Percentiles rank a stretch among this genome's conserved stretches.
phyloP scores from a whole-genome alignment of 1,284 basidiomycete species.

The Leccinum pachyderme region DNA sequence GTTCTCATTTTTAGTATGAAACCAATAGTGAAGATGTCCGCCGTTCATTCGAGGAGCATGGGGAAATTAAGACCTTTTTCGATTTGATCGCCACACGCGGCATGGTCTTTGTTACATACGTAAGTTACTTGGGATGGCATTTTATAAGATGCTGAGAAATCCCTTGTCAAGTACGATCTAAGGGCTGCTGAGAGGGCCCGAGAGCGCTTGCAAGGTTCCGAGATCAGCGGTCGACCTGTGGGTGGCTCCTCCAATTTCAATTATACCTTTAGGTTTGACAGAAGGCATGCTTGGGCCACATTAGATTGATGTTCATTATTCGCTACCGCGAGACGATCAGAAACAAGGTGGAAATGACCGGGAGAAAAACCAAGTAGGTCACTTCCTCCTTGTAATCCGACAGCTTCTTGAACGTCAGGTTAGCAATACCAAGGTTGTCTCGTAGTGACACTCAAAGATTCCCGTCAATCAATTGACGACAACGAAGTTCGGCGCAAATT shows the following conservation, averaged over 20 bases:
- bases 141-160: conserved; percentile 8
- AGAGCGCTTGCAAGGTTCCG: conserved; percentile 82
- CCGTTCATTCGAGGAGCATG: conserved; percentile 84
- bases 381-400: background rate
- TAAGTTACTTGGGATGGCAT: conserved; percentile 47
- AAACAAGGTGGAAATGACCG: conserved; percentile 64
- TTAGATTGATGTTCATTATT: conserved; percentile 98
- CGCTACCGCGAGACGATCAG: conserved; percentile 87
- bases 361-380: conserved; percentile 82
- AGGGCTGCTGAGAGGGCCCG: conserved; percentile 89
- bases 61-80: conserved; percentile 96
- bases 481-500: conserved; percentile 82
- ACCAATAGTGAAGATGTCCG: conserved; percentile 84
- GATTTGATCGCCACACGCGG: conserved; percentile 92
- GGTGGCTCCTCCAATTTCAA: conserved; percentile 34
- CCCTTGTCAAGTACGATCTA: conserved; percentile 71
- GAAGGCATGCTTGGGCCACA: conserved; percentile 1
- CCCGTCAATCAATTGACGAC: conserved; percentile 74
- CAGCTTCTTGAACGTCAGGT: conserved; percentile 10
- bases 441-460: conserved; percentile 74
- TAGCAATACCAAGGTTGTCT: conserved; percentile 80
- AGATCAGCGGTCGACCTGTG: conserved; percentile 82
- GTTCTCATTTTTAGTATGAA: conserved; percentile 68
- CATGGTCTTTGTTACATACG: conserved; percentile 97
- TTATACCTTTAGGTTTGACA: background rate